Evolutionary conservation across 805 yeast species (phyloP).

Genomic region (Tetrapisispora pingtungensis): DNA sequence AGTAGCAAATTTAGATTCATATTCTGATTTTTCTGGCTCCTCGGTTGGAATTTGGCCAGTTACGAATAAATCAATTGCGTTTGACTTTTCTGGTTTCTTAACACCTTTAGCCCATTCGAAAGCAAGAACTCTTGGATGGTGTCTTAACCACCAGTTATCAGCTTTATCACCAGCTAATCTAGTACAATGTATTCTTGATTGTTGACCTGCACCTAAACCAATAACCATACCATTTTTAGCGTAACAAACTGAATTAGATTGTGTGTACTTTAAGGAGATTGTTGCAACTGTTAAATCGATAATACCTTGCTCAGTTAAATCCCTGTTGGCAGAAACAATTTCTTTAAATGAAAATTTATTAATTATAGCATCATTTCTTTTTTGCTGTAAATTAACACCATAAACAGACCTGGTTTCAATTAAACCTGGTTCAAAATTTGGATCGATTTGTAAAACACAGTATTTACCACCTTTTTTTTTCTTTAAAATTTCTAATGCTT

Average conservation of each 20-base stretch:
- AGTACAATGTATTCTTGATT: slow-evolving; percentile 97
- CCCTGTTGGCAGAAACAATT: slow-evolving; percentile 78
- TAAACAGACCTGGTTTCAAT: slow-evolving; percentile 90
- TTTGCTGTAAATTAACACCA: slow-evolving; percentile 92
- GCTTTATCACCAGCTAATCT: slow-evolving; percentile 99
- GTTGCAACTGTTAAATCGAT: slow-evolving; percentile 96
- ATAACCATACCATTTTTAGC: slow-evolving; percentile 99
- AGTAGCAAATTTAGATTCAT: slow-evolving; percentile 76
- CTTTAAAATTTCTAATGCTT: slow-evolving; percentile 78
- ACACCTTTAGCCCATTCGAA: slow-evolving; percentile 98
- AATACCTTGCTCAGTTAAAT: slow-evolving; percentile 81
- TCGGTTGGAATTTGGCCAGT: slow-evolving; percentile 82
- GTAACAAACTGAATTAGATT: slow-evolving; percentile 95
- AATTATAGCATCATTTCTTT: slow-evolving; percentile 95
- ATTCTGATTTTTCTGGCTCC: slow-evolving; percentile 90
- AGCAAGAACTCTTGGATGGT: slow-evolving; percentile 86
- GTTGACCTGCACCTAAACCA: slow-evolving; percentile 99
- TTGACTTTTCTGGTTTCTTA: slow-evolving; percentile 96
- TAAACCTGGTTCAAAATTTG: slow-evolving; percentile 74
- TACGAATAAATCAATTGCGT: slow-evolving; percentile 92
- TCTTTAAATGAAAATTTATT: slow-evolving; percentile 85
- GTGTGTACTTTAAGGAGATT: slow-evolving; percentile 93
- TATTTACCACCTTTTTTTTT: slow-evolving; percentile 97
- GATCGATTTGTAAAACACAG: slow-evolving; percentile 93
- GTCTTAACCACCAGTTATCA: slow-evolving; percentile 99